Conservation (phyloP, 306 rosid genomes). For the Quercus mongolica region DNA sequence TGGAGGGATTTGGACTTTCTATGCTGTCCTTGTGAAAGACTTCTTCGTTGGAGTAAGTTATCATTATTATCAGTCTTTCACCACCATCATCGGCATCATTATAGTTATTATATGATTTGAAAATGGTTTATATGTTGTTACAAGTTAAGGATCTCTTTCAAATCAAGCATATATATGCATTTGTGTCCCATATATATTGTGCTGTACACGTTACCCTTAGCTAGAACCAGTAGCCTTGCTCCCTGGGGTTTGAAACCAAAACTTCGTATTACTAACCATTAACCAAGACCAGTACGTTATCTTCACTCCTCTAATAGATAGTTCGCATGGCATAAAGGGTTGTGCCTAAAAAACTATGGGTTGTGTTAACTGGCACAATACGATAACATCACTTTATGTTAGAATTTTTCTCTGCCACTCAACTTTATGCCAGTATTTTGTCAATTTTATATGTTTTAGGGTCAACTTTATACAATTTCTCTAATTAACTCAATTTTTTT, state of each 20-base stretch:
- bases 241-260: no score
- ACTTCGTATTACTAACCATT: no score
- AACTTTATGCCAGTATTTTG: no score
- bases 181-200: neutral
- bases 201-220: neutral
- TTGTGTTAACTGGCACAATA: no score
- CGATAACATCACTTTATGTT: no score
- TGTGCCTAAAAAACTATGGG: no score
- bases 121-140: neutral
- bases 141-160: neutral
- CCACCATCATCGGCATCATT: neutral
- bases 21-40: neutral
- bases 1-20: constrained; percentile 39
- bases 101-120: neutral
- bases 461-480: no score
- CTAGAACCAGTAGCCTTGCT: neutral
- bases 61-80: neutral
- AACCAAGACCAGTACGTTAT: no score
- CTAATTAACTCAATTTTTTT: no score
- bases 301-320: neutral
- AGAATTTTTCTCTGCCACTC: no score
- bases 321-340: no score
- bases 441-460: no score
- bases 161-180: neutral
- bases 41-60: neutral